Percentiles rank a stretch among this genome's conserved stretches.
phyloP scores from a whole-genome alignment of 1,284 basidiomycete species.

The Ganoderma boninense region DNA sequence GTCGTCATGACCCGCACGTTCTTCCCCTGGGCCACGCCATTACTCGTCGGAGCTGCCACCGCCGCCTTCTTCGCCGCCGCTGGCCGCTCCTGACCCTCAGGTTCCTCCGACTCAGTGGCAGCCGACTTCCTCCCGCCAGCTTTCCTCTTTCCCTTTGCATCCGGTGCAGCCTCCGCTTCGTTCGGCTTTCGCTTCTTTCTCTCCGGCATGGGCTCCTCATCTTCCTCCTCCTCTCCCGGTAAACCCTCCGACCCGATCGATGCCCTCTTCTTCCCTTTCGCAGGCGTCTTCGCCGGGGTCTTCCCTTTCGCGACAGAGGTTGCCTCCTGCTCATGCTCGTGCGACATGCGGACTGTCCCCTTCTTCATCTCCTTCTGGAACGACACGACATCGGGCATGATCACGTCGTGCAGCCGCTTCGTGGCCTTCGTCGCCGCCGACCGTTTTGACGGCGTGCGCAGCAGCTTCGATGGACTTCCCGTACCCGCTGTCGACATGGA shows the following conservation, averaged over 20 bases:
- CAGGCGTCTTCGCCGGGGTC: slow-evolving; percentile 26
- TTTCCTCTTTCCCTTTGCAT: slow-evolving; percentile 34
- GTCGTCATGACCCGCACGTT: slow-evolving; percentile 67
- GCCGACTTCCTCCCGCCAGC: slow-evolving; percentile 25
- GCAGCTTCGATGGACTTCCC: slow-evolving; percentile 24
- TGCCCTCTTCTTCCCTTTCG: slow-evolving; percentile 42
- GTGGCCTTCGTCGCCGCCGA: slow-evolving; percentile 74
- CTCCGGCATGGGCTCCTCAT: slow-evolving; percentile 39
- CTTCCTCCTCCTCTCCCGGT: slow-evolving; percentile 39
- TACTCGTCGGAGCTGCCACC: slow-evolving; percentile 19
- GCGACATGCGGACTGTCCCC: slow-evolving; percentile 42
- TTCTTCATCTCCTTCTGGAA: slow-evolving; percentile 72
- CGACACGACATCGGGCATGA: slow-evolving; percentile 79
- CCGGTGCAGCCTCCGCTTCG: slow-evolving; percentile 34
- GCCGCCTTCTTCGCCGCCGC: slow-evolving; percentile 25
- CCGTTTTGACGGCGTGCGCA: slow-evolving; percentile 49
- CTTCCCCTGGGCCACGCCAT: slow-evolving; percentile 14
- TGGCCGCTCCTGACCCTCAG: slow-evolving; percentile 30
- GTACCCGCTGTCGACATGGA: slow-evolving; percentile 13
- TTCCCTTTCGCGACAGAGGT: slow-evolving; percentile 30
- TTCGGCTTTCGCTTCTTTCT: slow-evolving; percentile 43
- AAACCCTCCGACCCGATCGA: slow-evolving; percentile 30
- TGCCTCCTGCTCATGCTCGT: slow-evolving; percentile 38
- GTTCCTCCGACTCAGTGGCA: slow-evolving; percentile 16
- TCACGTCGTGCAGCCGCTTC: slow-evolving; percentile 64